Conservation (phyloP, 2,329 filamentous ascomycete genomes). For the Paecilomyces sp. region DNA sequence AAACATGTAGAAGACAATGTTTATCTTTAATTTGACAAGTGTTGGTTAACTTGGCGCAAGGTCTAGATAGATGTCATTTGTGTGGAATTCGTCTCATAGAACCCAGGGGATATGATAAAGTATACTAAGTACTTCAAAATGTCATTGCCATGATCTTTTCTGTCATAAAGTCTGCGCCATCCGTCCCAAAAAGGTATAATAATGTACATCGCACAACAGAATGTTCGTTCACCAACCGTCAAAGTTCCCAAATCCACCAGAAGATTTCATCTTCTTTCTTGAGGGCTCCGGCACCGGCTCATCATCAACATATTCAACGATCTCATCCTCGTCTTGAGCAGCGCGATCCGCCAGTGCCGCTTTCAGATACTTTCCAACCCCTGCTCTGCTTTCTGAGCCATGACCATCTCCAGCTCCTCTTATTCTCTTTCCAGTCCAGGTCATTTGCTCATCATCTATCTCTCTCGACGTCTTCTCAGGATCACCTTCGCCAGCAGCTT, state of each 20-base stretch:
- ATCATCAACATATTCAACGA: conserved; percentile 54
- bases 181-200: not conserved
- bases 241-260: conserved; percentile 85
- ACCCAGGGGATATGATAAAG: not conserved
- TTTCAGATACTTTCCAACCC: conserved; percentile 78
- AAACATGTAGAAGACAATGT: not conserved
- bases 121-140: not conserved
- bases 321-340: conserved; percentile 46
- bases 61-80: not conserved
- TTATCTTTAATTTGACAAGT: no score
- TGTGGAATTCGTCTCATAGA: not conserved
- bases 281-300: conserved; percentile 61
- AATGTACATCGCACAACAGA: not conserved
- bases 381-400: conserved; percentile 39
- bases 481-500: conserved; percentile 12
- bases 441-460: conserved; percentile 77
- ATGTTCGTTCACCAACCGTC: conserved; percentile 64
- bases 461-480: conserved; percentile 19
- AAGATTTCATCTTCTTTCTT: conserved; percentile 69
- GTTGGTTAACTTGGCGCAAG: no score
- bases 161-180: not conserved
- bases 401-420: conserved; percentile 55
- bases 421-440: conserved; percentile 93
- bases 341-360: conserved; percentile 39
- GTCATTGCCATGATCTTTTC: not conserved